phyloP scores from a whole-genome alignment of 805 yeast species.

The Spathaspora gorwiae region DNA sequence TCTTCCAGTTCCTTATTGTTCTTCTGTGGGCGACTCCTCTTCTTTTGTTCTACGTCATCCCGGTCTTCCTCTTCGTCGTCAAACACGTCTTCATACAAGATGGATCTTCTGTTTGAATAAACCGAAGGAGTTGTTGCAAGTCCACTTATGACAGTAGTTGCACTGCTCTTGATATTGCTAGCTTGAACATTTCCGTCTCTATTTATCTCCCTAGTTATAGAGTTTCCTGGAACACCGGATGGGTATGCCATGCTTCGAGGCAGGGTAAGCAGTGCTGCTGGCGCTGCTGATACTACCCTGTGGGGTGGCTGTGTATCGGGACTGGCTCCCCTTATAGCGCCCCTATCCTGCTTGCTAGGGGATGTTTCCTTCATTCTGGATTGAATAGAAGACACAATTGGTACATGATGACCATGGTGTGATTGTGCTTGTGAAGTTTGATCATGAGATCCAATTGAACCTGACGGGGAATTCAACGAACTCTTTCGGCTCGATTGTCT shows the following conservation, averaged over 20 bases:
- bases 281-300: neutral
- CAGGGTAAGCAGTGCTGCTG: neutral
- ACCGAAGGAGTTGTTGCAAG: slow-evolving; percentile 35
- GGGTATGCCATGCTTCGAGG: neutral
- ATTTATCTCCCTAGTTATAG: neutral
- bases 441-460: slow-evolving; percentile 5
- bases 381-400: slow-evolving; percentile 28
- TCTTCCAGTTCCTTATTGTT: neutral
- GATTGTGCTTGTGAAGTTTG: neutral
- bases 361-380: slow-evolving; percentile 25
- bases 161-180: slow-evolving; percentile 1
- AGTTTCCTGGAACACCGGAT: neutral
- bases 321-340: neutral
- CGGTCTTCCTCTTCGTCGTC: slow-evolving; percentile 49
- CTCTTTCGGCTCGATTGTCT: slow-evolving; percentile 24
- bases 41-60: slow-evolving; percentile 6
- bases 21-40: neutral
- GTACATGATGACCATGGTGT: slow-evolving; percentile 12
- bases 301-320: neutral
- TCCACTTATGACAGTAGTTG: slow-evolving; percentile 17
- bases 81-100: slow-evolving; percentile 37
- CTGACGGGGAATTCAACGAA: slow-evolving; percentile 19
- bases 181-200: neutral
- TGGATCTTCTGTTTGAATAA: slow-evolving; percentile 13
- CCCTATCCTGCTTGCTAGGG: slow-evolving; percentile 1